Percentiles rank a stretch among this genome's conserved stretches.
Conservation (phyloP, 257 asterid species). For the Striga asiatica region DNA sequence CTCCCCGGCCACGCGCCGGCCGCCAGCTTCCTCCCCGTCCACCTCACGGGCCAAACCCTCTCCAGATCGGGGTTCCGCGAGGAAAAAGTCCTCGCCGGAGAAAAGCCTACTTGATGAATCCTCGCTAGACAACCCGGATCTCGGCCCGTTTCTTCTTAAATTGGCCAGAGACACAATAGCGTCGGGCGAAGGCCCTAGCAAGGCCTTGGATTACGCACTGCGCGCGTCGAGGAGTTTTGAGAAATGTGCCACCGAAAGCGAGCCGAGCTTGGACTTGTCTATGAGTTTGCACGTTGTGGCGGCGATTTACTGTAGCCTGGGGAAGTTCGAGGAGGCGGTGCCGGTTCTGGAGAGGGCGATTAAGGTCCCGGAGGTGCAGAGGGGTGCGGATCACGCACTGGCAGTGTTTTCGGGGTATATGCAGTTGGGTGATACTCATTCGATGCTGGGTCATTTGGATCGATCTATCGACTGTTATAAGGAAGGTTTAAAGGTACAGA, state of each 20-base stretch:
- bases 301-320: constrained; percentile 93
- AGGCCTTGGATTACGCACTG: constrained; percentile 76
- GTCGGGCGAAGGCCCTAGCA: constrained; percentile 79
- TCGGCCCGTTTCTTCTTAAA: constrained; percentile 82
- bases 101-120: constrained; percentile 48
- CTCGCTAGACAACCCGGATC: constrained; percentile 96
- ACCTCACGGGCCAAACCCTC: constrained; percentile 88
- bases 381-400: constrained; percentile 95
- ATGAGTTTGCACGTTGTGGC: constrained; percentile 97
- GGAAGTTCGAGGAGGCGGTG: constrained; percentile 82
- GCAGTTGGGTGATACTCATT: constrained; percentile 95
- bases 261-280: constrained; percentile 84
- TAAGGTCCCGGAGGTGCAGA: constrained; percentile 63
- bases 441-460: constrained; percentile 97
- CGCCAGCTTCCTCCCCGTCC: constrained; percentile 88
- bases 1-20: constrained; percentile 74
- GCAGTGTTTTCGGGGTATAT: constrained; percentile 87
- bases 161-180: constrained; percentile 89
- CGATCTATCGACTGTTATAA: constrained; percentile 74
- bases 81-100: constrained; percentile 82
- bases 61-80: constrained; percentile 74
- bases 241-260: constrained; percentile 61
- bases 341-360: constrained; percentile 89
- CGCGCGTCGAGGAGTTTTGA: constrained; percentile 84
- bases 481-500: constrained; percentile 83